Evolutionary conservation across 1,284 basidiomycete genomes (phyloP), one percentile per base, ranked within the genome.

Genomic region (Apiotrichum mycotoxinovorans): DNA sequence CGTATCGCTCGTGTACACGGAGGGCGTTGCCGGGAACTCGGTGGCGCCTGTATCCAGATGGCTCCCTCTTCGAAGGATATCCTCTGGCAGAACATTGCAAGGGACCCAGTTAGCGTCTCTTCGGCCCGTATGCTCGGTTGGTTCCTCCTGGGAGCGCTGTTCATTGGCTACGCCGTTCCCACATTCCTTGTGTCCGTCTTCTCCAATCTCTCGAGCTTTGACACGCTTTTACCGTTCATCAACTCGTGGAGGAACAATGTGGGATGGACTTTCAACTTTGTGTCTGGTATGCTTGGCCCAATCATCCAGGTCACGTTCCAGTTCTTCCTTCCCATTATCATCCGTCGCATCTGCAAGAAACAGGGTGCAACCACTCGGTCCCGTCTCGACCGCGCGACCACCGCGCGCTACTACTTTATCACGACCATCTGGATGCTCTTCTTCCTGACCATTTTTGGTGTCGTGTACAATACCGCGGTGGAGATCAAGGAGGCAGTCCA

Each of bases 151-250:
- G 79, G 81, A 15, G 66, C 85, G 43, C 84, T 93, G 50, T 92
- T 89, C 73, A 90, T 90, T 78, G 84, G 95, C 80, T 93, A 97
- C 79, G 94, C 90, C n/a, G 80, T 94, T 7, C 93, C 93, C 14
- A 66, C 73, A 22, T 55, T 66, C 56, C 79, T 88, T 64, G 87
- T 93, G 60, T 89, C 91, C 26, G 79, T 89, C 65, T 79, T 91
- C 56, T 87, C 89, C 60, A 91, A 91, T 76, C 80, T 92, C 73
- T 80, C 84, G 1, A 33, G 52, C 2, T 45, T 58, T 26, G 30
- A 26, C 4, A n/a, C 26, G 11, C 20, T 27, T 12, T 47, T 34
- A 14, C 20, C 4, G 5, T 42, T 30, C 30, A 25, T 58, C 5
- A 18, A 17, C 1, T 2, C 4, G 0, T 62, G 60, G 60, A 15